These are phyloP conservation scores for Penicillium egyptiacum DNA, from an alignment of 495 filamentous ascomycete species.

Conservation along the genomic window DNA sequence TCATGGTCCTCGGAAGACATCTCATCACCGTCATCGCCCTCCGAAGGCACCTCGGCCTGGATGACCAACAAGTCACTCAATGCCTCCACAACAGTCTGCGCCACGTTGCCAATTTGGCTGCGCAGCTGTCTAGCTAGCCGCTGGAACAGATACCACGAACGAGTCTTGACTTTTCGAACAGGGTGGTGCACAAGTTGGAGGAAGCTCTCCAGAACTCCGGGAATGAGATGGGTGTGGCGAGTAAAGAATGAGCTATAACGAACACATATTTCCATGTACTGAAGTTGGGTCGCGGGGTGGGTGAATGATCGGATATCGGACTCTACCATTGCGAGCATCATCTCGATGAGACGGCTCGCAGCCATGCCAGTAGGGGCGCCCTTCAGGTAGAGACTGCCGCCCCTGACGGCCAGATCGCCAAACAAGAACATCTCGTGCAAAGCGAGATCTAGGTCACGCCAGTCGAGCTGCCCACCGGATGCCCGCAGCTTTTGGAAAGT, in stretches of 20 bases:
- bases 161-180: conserved; percentile 76
- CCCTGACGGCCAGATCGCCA: conserved; percentile 84
- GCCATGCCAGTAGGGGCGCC: conserved; percentile 71
- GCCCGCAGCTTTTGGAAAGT: conserved; percentile 77
- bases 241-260: conserved; percentile 94
- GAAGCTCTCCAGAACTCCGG: conserved; percentile 87
- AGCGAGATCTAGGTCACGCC: conserved; percentile 95
- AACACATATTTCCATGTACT: conserved; percentile 98
- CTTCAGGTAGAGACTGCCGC: conserved; percentile 80
- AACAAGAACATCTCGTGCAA: conserved; percentile 96
- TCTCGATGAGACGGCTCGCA: conserved; percentile 72
- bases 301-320: conserved; percentile 81
- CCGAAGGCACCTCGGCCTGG: conserved; percentile 78
- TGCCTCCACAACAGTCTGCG: conserved; percentile 85
- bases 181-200: conserved; percentile 84
- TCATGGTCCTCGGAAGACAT: conserved; percentile 91
- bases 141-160: conserved; percentile 96
- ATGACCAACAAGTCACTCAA: conserved; percentile 85
- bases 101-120: conserved; percentile 79
- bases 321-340: conserved; percentile 94
- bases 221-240: conserved; percentile 71
- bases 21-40: conserved; percentile 76
- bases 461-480: conserved; percentile 73
- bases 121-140: conserved; percentile 89
- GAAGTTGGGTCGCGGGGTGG: conserved; percentile 87